Evolutionary conservation across 495 filamentous ascomycete species (phyloP).

Genomic region (Clohesyomyces aquaticus): DNA sequence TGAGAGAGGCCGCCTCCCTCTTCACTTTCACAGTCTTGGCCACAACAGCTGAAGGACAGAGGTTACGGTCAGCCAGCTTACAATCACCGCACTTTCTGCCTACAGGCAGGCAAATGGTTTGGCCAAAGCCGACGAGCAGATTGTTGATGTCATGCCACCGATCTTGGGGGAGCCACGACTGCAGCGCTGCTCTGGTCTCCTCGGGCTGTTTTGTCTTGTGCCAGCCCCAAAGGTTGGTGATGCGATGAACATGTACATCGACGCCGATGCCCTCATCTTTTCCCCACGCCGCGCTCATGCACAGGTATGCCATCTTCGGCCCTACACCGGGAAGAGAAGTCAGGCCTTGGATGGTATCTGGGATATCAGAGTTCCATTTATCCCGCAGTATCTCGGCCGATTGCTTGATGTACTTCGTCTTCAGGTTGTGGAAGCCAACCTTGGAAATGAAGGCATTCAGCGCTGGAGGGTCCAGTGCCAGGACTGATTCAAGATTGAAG

Average conservation of each 20-base stretch:
- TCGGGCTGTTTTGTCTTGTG: constrained; percentile 81
- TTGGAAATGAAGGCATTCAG: constrained; percentile 81
- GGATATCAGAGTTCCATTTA: constrained; percentile 75
- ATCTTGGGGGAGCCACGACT: constrained; percentile 84
- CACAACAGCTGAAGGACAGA: constrained; percentile 73
- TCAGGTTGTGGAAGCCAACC: constrained; percentile 96
- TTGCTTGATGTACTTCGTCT: constrained; percentile 86
- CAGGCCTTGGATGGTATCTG: constrained; percentile 75
- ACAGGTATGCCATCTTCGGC: constrained; percentile 96
- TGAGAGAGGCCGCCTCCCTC: constrained; percentile 48
- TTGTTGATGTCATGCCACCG: constrained; percentile 95
- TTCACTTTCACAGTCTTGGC: constrained; percentile 51
- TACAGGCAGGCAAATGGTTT: constrained; percentile 83
- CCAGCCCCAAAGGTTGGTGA: constrained; percentile 97
- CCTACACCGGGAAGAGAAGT: constrained; percentile 87
- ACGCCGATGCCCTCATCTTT: constrained; percentile 66
- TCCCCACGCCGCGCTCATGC: constrained; percentile 73
- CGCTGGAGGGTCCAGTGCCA: constrained; percentile 66
- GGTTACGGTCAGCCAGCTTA: constrained; percentile 67
- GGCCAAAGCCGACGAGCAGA: constrained; percentile 87
- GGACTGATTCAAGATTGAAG: constrained; percentile 77
- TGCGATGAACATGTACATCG: constrained; percentile 77
- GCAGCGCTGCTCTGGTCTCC: constrained; percentile 75
- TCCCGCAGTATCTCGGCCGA: constrained; percentile 74
- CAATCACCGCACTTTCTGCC: constrained; percentile 82